Evolutionary conservation across 2,329 filamentous ascomycete genomes (phyloP).

Genomic region (Exophiala lecanii-corni): DNA sequence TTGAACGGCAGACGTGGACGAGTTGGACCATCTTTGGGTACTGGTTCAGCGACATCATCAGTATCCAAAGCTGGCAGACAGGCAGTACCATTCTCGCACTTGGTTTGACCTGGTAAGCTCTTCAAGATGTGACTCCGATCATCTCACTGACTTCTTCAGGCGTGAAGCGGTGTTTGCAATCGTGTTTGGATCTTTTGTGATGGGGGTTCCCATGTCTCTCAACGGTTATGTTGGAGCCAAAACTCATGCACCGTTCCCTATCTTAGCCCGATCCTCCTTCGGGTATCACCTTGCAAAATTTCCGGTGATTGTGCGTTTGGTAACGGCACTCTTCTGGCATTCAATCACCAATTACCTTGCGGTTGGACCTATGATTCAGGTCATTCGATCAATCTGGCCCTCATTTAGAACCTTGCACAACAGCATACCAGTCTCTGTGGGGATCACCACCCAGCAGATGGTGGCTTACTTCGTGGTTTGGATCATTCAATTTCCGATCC

Average conservation of each 20-base stretch:
- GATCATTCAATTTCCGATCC: slow-evolving; percentile 50
- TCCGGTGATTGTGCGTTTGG: slow-evolving; percentile 49
- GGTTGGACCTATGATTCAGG: slow-evolving; percentile 29
- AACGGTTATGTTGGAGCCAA: slow-evolving; percentile 52
- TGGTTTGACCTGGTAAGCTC: slow-evolving; percentile 48
- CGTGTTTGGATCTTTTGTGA: slow-evolving; percentile 16
- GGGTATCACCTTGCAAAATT: slow-evolving; percentile 56
- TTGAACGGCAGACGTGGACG: slow-evolving; percentile 40
- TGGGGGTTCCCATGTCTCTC: slow-evolving; percentile 30
- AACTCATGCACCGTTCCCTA: slow-evolving; percentile 50
- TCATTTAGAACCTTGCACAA: slow-evolving; percentile 50
- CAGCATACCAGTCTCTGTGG: slow-evolving; percentile 45
- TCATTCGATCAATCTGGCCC: slow-evolving; percentile 39
- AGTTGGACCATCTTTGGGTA: slow-evolving; percentile 38
- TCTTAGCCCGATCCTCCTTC: slow-evolving; percentile 52
- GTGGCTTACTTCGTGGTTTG: slow-evolving; percentile 55
- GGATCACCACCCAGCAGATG: slow-evolving; percentile 54
- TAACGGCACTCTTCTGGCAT: slow-evolving; percentile 54
- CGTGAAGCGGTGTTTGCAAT: slow-evolving; percentile 27
- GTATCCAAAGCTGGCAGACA: slow-evolving; percentile 9
- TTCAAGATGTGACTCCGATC: too few species aligned
- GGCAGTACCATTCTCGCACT: slow-evolving; percentile 42
- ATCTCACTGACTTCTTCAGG: too few species aligned
- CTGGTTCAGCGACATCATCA: slow-evolving; percentile 36
- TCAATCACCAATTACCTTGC: slow-evolving; percentile 32